Percentiles rank a stretch among this genome's conserved stretches.
These are phyloP conservation scores for Ophiostoma populinum DNA, from an alignment of 2,329 filamentous ascomycete species.

Conservation along the genomic window DNA sequence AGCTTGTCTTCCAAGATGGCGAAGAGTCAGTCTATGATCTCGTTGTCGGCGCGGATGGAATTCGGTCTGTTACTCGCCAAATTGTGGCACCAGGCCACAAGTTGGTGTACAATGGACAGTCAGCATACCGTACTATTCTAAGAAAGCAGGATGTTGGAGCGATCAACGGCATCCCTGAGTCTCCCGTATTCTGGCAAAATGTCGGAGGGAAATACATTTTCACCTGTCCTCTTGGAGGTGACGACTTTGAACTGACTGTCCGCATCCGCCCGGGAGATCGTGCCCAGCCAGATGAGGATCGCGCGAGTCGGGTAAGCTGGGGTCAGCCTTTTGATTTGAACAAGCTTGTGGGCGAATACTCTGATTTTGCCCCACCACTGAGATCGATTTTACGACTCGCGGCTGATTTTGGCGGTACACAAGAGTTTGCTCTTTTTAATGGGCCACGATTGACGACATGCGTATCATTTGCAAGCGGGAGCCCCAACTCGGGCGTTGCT, in stretches of 20 bases:
- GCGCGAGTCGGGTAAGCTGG: constrained; percentile 18
- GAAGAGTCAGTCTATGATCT: constrained; percentile 23
- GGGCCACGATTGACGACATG: constrained; percentile 16
- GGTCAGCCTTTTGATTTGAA: constrained; percentile 13
- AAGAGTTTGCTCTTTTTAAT: constrained; percentile 16
- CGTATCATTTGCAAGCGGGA: constrained; percentile 6
- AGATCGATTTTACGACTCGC: constrained; percentile 15
- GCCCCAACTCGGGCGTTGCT: constrained; percentile 19
- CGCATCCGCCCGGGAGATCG: constrained; percentile 14
- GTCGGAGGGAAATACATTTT: constrained; percentile 17
- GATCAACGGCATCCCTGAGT: constrained; percentile 16
- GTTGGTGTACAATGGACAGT: constrained; percentile 25
- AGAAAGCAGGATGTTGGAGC: constrained; percentile 12
- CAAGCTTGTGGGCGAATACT: constrained; percentile 13
- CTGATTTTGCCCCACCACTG: constrained; percentile 17
- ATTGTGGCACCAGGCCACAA: constrained; percentile 24
- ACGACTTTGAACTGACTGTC: constrained; percentile 20
- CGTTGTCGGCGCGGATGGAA: constrained; percentile 34
- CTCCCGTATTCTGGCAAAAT: constrained; percentile 18
- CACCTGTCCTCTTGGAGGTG: constrained; percentile 17
- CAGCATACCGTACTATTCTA: constrained; percentile 18
- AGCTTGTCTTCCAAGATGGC: constrained; percentile 28
- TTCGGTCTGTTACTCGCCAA: constrained; percentile 22
- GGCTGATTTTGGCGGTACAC: constrained; percentile 11
- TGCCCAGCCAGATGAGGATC: constrained; percentile 4